Evolutionary conservation across 805 yeast species (phyloP).

Genomic region (Metschnikowia proteae): DNA sequence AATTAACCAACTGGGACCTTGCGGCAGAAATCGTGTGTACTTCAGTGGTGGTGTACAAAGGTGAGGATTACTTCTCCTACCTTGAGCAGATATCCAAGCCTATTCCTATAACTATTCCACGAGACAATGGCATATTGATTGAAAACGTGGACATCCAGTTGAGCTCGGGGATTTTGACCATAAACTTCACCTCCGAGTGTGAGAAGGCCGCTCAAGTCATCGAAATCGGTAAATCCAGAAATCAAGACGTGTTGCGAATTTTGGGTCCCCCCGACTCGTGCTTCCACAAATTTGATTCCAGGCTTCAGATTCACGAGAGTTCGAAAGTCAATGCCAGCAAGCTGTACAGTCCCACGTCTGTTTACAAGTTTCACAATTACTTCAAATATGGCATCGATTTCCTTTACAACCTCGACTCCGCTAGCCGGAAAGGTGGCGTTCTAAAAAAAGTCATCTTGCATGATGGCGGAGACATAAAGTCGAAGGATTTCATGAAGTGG

Average conservation of each 20-base stretch:
- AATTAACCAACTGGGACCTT: slow-evolving; percentile 30
- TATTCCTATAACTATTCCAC: not conserved
- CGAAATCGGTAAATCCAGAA: slow-evolving; percentile 42
- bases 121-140: slow-evolving; percentile 3
- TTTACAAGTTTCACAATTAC: slow-evolving; percentile 51
- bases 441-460: slow-evolving; percentile 49
- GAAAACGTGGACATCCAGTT: slow-evolving; percentile 17
- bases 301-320: slow-evolving; percentile 35
- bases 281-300: slow-evolving; percentile 43
- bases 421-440: slow-evolving; percentile 25
- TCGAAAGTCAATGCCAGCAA: slow-evolving; percentile 9
- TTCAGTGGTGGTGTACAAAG: slow-evolving; percentile 39
- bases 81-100: slow-evolving; percentile 4
- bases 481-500: slow-evolving; percentile 53
- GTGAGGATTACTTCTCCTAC: slow-evolving; percentile 33
- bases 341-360: slow-evolving; percentile 20
- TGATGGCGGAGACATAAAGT: slow-evolving; percentile 48
- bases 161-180: slow-evolving; percentile 21
- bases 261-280: slow-evolving; percentile 59
- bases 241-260: slow-evolving; percentile 44
- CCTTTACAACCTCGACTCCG: slow-evolving; percentile 40
- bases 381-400: slow-evolving; percentile 53
- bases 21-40: slow-evolving; percentile 34
- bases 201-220: slow-evolving; percentile 5
- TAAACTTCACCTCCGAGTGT: slow-evolving; percentile 16